Conservation (phyloP, 129 eudicot species). For the Tagetes patula region DNA sequence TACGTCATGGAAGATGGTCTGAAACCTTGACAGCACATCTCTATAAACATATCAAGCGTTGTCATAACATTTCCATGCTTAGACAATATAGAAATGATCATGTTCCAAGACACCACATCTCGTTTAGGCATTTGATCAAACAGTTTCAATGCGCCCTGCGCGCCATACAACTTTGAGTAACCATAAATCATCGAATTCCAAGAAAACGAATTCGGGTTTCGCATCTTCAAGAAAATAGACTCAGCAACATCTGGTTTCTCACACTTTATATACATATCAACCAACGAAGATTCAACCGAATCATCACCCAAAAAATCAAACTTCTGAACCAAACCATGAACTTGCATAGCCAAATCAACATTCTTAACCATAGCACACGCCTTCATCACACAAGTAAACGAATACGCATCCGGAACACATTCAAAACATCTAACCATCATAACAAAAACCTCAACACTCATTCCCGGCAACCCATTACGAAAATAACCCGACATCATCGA, state of each 20-base stretch:
- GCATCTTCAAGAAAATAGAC: slow-evolving; percentile 33
- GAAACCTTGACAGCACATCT: slow-evolving; percentile 50
- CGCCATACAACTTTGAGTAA: slow-evolving; percentile 40
- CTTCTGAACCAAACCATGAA: slow-evolving; percentile 43
- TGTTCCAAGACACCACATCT: slow-evolving; percentile 57
- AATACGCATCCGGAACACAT: slow-evolving; percentile 44
- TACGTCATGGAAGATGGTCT: slow-evolving; percentile 51
- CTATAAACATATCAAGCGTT: slow-evolving; percentile 44
- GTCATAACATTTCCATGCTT: slow-evolving; percentile 34
- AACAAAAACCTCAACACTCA: slow-evolving; percentile 31
- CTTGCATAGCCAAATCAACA: slow-evolving; percentile 41
- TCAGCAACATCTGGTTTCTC: slow-evolving; percentile 45
- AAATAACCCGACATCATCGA: slow-evolving; percentile 56
- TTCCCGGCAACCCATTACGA: slow-evolving; percentile 32
- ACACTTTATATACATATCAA: slow-evolving; percentile 57
- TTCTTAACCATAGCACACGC: slow-evolving; percentile 42
- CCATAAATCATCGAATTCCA: slow-evolving; percentile 56
- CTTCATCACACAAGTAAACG: slow-evolving; percentile 50
- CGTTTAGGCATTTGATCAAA: slow-evolving; percentile 48
- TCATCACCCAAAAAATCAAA: slow-evolving; percentile 34
- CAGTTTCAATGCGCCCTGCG: slow-evolving; percentile 38
- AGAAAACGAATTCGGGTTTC: slow-evolving; percentile 43
- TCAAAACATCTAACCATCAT: slow-evolving; percentile 28
- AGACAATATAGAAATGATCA: slow-evolving; percentile 51
- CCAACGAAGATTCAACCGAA: slow-evolving; percentile 41